A percentile compares a stretch with the other conserved stretches of the same genome.
These are phyloP conservation scores for Euphrasia confusa DNA, from an alignment of 257 asterid genomes.

Conservation along the genomic window DNA sequence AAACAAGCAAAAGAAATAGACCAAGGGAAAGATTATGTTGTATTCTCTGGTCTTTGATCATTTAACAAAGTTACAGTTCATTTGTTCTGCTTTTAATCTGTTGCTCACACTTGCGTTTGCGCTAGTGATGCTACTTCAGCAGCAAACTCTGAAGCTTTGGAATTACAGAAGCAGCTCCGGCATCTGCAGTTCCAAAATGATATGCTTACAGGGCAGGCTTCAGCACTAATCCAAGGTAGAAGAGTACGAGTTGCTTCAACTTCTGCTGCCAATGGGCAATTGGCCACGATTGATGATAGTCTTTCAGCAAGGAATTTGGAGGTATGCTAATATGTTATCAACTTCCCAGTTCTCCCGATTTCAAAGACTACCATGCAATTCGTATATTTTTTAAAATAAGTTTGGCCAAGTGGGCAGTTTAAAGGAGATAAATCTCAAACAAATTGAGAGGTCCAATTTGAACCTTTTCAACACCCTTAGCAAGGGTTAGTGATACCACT, in stretches of 20 bases:
- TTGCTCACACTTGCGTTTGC: constrained; percentile 29
- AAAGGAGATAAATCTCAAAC: too few relatives aligned
- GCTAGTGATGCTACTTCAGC: constrained; percentile 84
- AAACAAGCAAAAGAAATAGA: background rate
- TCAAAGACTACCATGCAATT: background rate
- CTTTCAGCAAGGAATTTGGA: constrained; percentile 92
- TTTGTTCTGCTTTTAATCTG: constrained; percentile 26
- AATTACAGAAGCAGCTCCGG: constrained; percentile 90
- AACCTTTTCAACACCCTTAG: too few relatives aligned
- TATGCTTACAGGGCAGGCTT: constrained; percentile 85
- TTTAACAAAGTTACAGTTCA: constrained; percentile 10
- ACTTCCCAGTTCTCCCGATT: too few relatives aligned
- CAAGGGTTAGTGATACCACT: too few relatives aligned
- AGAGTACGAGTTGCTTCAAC: constrained; percentile 91
- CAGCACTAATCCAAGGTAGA: constrained; percentile 91
- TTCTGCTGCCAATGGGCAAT: constrained; percentile 78
- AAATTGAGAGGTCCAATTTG: too few relatives aligned
- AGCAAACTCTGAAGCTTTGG: constrained; percentile 79
- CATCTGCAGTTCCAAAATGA: constrained; percentile 75
- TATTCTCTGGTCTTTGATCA: constrained; percentile 1
- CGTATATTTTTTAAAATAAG: background rate
- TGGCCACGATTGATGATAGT: constrained; percentile 68
- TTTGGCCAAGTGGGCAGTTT: too few relatives aligned
- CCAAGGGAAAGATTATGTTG: background rate
- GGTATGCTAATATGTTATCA: constrained; percentile 38